Evolutionary conservation across 441 rosid species (phyloP), one percentile per base, ranked within the genome.

Genomic region (Adansonia grandidieri): DNA sequence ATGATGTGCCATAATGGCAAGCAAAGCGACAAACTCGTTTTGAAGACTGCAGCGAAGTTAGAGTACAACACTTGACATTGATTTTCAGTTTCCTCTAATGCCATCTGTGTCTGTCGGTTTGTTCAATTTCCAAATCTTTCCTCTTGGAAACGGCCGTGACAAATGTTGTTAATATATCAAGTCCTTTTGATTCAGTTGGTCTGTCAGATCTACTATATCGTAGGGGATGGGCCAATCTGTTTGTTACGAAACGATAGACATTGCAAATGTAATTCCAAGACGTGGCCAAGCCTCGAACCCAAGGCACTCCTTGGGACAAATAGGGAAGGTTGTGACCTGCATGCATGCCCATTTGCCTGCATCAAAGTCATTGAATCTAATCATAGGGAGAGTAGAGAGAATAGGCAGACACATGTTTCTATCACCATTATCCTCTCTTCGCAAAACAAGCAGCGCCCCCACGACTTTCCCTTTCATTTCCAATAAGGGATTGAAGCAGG

Each of bases 281-380:
- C 79, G 79, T 80, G 82, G 72, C 79, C 82, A 69, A 72, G n/a
- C 63, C 62, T 65, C 15, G 9, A 48, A 48, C 77, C 80, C 72
- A 56, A 71, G 14, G 11, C 28, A 45, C 32, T 6, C 15, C 1
- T 44, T n/a, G 0, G 58, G 15, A 57, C 60, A 22, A 14, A 51
- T 51, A 51, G 56, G 4, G 17, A 51, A 20, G 57, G n/a, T 51
- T 13, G 42, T 48, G 40, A 61, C 68, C 11, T 40, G 6, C 28
- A 17, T 48, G 40, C 40, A 32, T 32, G 40, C 40, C 5, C 4
- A 32, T 32, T 32, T 32, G 40, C 40, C 40, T 32, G 40, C 40
- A 32, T 47, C 37, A 45, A 70, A 47, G 72, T 51, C 71, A 65
- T 24, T 65, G 60, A 56, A 56, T 56, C 20, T n/a, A 56, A 19